phyloP scores from a whole-genome alignment of 148 eudicot genomes.

The Rhododendron griersonianum region DNA sequence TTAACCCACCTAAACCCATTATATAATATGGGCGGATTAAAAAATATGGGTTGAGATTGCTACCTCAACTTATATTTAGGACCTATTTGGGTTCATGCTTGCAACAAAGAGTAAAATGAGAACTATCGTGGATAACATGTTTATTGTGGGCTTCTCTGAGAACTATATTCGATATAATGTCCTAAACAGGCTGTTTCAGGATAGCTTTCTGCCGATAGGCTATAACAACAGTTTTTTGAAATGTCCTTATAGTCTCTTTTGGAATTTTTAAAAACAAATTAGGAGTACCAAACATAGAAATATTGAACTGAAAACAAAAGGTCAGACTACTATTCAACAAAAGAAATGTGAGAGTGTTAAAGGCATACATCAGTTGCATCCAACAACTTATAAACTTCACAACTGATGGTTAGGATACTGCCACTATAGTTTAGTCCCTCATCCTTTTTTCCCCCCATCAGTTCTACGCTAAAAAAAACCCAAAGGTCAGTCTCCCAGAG shows the following conservation, averaged over 20 bases:
- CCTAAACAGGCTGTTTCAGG: not conserved
- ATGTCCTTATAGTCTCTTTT: not conserved
- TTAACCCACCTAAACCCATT: too few relatives aligned
- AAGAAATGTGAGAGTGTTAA: not conserved
- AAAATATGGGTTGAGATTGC: too few relatives aligned
- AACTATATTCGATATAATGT: not conserved
- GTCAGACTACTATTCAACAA: not conserved
- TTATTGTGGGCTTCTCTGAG: not conserved
- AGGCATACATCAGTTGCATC: not conserved
- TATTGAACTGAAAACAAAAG: not conserved
- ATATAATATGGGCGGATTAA: too few relatives aligned
- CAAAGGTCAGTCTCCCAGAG: not conserved
- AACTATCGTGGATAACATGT: not conserved
- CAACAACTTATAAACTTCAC: not conserved
- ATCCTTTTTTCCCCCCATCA: not conserved
- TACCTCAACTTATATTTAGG: not conserved
- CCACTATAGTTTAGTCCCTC: not conserved
- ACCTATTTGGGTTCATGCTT: not conserved
- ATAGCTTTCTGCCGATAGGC: not conserved
- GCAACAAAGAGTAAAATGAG: not conserved
- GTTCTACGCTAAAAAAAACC: not conserved
- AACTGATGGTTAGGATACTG: not conserved
- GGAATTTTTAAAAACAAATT: not conserved
- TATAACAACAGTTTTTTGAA: not conserved
- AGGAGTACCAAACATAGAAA: not conserved